Conservation (phyloP, 1,139 yeast species). For the Candida freyschussii region DNA sequence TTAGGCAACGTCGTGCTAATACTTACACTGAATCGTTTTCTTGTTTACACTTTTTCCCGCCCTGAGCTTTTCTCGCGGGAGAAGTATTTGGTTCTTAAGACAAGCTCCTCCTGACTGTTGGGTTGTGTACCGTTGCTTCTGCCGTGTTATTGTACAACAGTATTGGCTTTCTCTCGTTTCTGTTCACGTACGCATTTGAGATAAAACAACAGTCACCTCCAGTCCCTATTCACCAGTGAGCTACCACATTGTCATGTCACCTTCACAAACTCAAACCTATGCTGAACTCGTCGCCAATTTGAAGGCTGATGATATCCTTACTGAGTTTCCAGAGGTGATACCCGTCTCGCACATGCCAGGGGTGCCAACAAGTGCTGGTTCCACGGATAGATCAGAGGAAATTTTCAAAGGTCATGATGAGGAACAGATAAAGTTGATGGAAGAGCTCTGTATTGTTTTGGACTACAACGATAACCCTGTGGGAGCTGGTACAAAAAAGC, state of each 20-base stretch:
- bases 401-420: conserved; percentile 82
- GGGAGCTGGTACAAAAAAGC: conserved; percentile 92
- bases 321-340: conserved; percentile 59
- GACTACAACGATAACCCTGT: conserved; percentile 83
- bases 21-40: no score
- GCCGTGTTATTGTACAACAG: background rate
- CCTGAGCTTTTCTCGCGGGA: no score
- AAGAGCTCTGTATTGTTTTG: conserved; percentile 89
- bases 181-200: no score
- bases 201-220: background rate
- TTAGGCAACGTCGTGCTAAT: no score
- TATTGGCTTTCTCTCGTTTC: background rate
- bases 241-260: conserved; percentile 5
- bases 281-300: conserved; percentile 50
- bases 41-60: no score
- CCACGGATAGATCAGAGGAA: conserved; percentile 26
- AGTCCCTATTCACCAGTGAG: no score
- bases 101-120: no score
- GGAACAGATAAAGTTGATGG: conserved; percentile 93
- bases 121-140: no score
- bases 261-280: conserved; percentile 30
- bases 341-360: conserved; percentile 29
- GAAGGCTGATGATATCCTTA: conserved; percentile 44
- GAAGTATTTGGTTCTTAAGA: no score
- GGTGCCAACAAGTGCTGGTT: conserved; percentile 26